Percentiles rank a stretch among this genome's conserved stretches.
phyloP scores from a whole-genome alignment of 352 stramenopile species.

The Phytophthora pseudosyringae region DNA sequence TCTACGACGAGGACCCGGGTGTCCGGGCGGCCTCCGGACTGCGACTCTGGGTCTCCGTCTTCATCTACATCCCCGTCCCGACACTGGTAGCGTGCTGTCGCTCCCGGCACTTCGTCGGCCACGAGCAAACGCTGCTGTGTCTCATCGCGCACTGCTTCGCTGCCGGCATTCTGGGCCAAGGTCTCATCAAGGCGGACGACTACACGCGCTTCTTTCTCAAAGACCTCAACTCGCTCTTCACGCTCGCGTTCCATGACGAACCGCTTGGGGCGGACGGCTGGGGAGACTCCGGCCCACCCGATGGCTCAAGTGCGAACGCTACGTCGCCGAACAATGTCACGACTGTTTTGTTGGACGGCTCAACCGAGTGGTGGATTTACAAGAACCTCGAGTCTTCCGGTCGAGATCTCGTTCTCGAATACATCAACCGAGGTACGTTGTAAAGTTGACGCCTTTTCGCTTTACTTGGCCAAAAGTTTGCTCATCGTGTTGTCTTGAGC shows the following conservation, averaged over 20 bases:
- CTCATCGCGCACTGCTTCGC: conserved; percentile 77
- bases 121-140: conserved; percentile 69
- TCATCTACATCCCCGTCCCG: conserved; percentile 70
- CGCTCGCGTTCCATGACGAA: conserved; percentile 38
- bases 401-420: conserved; percentile 48
- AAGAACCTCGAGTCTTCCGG: conserved; percentile 60
- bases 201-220: conserved; percentile 58
- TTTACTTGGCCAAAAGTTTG: neutral
- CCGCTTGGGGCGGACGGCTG: neutral
- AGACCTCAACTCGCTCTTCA: conserved; percentile 58
- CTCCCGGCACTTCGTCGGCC: conserved; percentile 54
- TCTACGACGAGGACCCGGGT: conserved; percentile 48
- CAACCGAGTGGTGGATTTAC: conserved; percentile 66
- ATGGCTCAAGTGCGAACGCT: neutral
- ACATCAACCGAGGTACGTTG: conserved; percentile 54
- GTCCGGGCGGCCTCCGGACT: conserved; percentile 37
- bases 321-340: conserved; percentile 11
- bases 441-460: neutral
- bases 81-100: conserved; percentile 60
- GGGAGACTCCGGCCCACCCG: neutral
- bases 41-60: conserved; percentile 50
- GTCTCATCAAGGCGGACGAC: conserved; percentile 47
- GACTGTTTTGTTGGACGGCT: conserved; percentile 39
- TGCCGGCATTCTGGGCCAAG: conserved; percentile 50
- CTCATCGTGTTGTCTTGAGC: neutral